phyloP scores from a whole-genome alignment of 1,284 basidiomycete species.

The Heterobasidion irregulare region DNA sequence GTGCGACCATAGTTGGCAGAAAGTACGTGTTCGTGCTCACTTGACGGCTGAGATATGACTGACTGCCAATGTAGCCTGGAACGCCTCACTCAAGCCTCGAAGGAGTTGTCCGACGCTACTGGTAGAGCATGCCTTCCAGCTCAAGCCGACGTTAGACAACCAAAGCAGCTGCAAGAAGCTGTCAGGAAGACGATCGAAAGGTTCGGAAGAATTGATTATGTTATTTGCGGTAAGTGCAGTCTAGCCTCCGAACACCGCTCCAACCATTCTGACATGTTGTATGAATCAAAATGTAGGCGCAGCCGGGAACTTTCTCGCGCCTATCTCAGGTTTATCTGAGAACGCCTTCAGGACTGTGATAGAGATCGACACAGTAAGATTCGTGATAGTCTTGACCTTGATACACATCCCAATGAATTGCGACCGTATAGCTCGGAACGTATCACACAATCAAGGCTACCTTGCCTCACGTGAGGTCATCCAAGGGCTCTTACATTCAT shows the following conservation, averaged over 20 bases:
- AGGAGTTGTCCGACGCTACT: slow-evolving; percentile 64
- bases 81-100: slow-evolving; percentile 65
- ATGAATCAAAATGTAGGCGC: slow-evolving; percentile 44
- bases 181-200: slow-evolving; percentile 68
- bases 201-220: slow-evolving; percentile 90
- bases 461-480: slow-evolving; percentile 58
- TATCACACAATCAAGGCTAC: slow-evolving; percentile 95
- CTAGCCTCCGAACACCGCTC: neutral
- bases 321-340: slow-evolving; percentile 74
- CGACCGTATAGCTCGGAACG: slow-evolving; percentile 64
- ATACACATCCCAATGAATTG: neutral
- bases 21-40: slow-evolving; percentile 40
- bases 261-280: neutral
- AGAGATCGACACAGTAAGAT: slow-evolving; percentile 81
- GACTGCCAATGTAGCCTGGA: slow-evolving; percentile 48
- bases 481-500: slow-evolving; percentile 82
- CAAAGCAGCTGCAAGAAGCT: slow-evolving; percentile 67
- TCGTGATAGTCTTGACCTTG: neutral
- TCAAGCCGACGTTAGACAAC: slow-evolving; percentile 80
- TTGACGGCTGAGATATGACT: slow-evolving; percentile 1
- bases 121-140: slow-evolving; percentile 67
- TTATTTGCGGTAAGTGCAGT: slow-evolving; percentile 70
- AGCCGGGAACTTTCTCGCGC: slow-evolving; percentile 84
- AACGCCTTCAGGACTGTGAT: slow-evolving; percentile 91
- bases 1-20: slow-evolving; percentile 78